phyloP scores from a whole-genome alignment of 805 yeast species.

The Candida takata region DNA sequence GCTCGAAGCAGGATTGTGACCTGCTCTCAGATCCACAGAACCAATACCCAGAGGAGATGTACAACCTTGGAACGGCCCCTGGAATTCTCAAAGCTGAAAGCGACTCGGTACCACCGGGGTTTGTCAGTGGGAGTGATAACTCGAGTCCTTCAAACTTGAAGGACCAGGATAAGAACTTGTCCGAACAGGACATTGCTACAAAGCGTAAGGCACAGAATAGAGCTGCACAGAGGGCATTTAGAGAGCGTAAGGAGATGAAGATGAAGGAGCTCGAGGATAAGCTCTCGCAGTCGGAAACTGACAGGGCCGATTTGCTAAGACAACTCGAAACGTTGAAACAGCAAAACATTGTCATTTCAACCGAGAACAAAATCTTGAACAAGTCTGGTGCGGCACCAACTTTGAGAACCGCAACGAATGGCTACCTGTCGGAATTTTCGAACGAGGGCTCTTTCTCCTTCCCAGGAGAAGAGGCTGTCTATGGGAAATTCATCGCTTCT shows the following conservation, averaged over 20 bases:
- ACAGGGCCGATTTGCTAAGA: constrained; percentile 37
- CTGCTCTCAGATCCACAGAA: constrained; percentile 6
- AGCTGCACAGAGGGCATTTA: constrained; percentile 82
- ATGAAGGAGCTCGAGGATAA: constrained; percentile 60
- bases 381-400: constrained; percentile 9
- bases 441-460: constrained; percentile 18
- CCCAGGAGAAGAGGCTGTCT: constrained; percentile 24
- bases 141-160: too few species aligned
- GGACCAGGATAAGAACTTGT: constrained; percentile 4
- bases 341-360: constrained; percentile 47
- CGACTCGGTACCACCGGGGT: too few species aligned
- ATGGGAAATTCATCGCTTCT: constrained; percentile 13
- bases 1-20: constrained; percentile 18
- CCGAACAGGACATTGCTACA: constrained; percentile 37
- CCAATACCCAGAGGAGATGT: too few species aligned
- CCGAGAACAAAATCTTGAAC: constrained; percentile 54
- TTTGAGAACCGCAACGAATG: too few species aligned
- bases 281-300: constrained; percentile 49
- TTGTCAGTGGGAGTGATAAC: not conserved
- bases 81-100: too few species aligned
- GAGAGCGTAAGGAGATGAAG: constrained; percentile 72
- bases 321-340: constrained; percentile 46
- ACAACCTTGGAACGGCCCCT: too few species aligned
- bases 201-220: constrained; percentile 74
- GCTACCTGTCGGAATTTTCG: too few species aligned